Evolutionary conservation across 352 stramenopile genomes (phyloP), one percentile per base, ranked within the genome.

Genomic region (Aphanomyces astaci): DNA sequence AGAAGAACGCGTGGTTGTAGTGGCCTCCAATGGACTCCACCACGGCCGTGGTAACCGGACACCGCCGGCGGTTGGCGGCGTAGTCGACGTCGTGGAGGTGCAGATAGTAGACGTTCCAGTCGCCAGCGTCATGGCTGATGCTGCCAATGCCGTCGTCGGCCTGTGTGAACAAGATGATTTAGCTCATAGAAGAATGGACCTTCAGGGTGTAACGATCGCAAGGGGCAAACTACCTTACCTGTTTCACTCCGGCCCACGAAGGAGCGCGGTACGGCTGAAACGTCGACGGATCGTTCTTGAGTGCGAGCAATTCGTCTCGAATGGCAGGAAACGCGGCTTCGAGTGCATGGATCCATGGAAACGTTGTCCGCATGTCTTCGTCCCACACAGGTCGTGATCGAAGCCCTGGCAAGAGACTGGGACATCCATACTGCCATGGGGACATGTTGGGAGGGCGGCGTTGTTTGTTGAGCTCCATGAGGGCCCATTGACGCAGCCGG

Each of bases 41-140:
- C 28, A 88, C 51, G 11, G 75, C 65, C 2, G 72, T 62, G 0
- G 86, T 95, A 25, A 76, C 72, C 1, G 86, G 84, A 71, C 86
- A 95, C 55, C 88, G 65, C 31, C 71, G 64, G 28, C 82, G 78
- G 52, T 95, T 95, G 19, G 76, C 62, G 22, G 60, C 63, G 63
- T 93, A 94, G 73, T 95, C 79, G 11, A 95, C 75, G 66, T 94
- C 93, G 74, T 96, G 86, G 2, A 96, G 76, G 65, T 81, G 92
- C 25, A 96, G 64, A 53, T 96, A 96, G 55, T 91, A 92, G 15
- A 96, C 86, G 53, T 94, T 90, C 87, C 87, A 96, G 65, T 95
- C 80, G 10, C 88, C 88, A 0, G 78, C 80, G 52, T 95, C 77
- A 60, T 95, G 86, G 2, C 81, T 85, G 9, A 87, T 69, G 70